Percentiles rank a stretch among this genome's conserved stretches.
These are phyloP conservation scores for Thyridium curvatum DNA, from an alignment of 2,329 filamentous ascomycete genomes.

Conservation along the genomic window DNA sequence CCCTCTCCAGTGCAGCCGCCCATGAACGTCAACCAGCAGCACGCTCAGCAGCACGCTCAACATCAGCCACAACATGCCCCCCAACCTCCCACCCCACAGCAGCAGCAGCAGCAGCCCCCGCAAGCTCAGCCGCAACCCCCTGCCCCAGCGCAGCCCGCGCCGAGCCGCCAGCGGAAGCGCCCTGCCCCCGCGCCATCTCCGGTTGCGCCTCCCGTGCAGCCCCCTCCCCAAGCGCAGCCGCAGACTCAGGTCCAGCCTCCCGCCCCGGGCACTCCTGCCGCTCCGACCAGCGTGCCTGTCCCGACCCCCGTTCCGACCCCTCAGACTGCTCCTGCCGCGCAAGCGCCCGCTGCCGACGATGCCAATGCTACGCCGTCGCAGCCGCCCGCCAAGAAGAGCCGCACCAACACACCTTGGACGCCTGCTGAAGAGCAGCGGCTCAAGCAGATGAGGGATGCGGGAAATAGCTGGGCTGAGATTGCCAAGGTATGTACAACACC, in stretches of 20 bases:
- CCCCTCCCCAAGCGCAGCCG: conserved; percentile 12
- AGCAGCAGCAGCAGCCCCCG: conserved; percentile 20
- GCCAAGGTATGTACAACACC: conserved; percentile 65
- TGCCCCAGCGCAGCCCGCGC: conserved; percentile 14
- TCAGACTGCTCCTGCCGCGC: conserved; percentile 26
- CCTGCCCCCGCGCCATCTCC: conserved; percentile 23
- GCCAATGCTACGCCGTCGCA: conserved; percentile 27
- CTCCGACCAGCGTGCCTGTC: conserved; percentile 24
- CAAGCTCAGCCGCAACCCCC: conserved; percentile 17
- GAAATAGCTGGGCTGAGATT: conserved; percentile 96
- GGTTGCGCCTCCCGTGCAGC: conserved; percentile 12
- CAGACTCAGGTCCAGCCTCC: conserved; percentile 13
- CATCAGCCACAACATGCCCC: conserved; percentile 25
- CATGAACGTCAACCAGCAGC: conserved; percentile 25
- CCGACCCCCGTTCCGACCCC: conserved; percentile 18
- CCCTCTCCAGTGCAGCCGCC: conserved; percentile 25
- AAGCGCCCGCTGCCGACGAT: conserved; percentile 22
- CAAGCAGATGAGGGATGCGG: conserved; percentile 89
- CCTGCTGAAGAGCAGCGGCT: conserved; percentile 86
- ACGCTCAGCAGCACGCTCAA: conserved; percentile 25
- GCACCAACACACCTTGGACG: conserved; percentile 99
- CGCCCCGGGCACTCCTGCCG: conserved; percentile 14
- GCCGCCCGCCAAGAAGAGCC: conserved; percentile 76
- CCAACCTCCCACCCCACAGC: conserved; percentile 13
- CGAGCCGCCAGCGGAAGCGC: conserved; percentile 30